Evolutionary conservation across 148 eudicot species (phyloP).

Genomic region (Fagopyrum esculentum): DNA sequence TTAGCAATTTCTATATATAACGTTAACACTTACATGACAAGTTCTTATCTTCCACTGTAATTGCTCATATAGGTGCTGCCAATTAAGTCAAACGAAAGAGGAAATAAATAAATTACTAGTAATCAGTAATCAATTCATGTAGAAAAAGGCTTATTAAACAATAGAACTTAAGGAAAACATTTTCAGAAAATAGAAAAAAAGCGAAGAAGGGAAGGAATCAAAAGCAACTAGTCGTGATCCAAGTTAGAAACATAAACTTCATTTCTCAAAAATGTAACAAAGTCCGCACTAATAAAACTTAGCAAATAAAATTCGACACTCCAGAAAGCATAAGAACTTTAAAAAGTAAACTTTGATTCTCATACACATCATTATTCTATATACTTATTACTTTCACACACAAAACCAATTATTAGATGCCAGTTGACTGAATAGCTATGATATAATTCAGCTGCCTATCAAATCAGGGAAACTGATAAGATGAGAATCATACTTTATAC

Average conservation of each 20-base stretch:
- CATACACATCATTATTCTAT: background rate
- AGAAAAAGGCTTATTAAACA: background rate
- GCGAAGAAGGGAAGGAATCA: background rate
- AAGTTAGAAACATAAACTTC: background rate
- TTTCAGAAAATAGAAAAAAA: background rate
- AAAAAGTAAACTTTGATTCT: background rate
- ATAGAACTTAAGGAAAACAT: background rate
- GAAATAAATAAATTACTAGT: background rate
- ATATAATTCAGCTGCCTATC: background rate
- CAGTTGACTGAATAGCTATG: background rate
- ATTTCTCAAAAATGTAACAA: background rate
- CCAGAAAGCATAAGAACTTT: background rate
- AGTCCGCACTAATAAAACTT: background rate
- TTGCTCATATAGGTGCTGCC: slow-evolving; percentile 79
- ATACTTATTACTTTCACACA: background rate
- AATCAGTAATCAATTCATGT: background rate
- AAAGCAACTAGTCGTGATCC: background rate
- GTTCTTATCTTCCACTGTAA: slow-evolving; percentile 63
- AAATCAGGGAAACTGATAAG: background rate
- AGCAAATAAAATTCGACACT: background rate
- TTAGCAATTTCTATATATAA: background rate
- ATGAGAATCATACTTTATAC: background rate
- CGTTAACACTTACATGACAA: slow-evolving; percentile 44
- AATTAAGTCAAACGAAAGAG: background rate
- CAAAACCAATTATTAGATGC: background rate